Percentiles rank a stretch among this genome's conserved stretches.
phyloP scores from a whole-genome alignment of 768 basidiomycete species.

The Termitomyces sp. region DNA sequence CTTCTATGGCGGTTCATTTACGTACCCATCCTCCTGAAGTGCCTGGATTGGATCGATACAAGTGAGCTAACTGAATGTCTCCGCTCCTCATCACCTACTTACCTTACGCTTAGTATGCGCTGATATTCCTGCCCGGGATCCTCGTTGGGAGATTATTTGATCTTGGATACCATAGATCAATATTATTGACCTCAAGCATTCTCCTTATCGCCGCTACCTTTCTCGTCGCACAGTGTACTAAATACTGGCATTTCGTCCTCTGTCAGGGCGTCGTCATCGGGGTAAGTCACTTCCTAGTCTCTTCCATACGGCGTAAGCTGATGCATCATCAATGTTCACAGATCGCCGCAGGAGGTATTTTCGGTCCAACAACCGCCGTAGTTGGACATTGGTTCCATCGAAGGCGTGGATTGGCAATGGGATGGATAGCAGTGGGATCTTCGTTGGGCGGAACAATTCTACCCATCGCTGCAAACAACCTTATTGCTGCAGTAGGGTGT shows the following conservation, averaged over 20 bases:
- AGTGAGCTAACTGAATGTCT: neutral
- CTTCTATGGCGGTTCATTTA: neutral
- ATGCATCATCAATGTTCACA: conserved; percentile 13
- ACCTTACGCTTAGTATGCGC: conserved; percentile 42
- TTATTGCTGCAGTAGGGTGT: conserved; percentile 44
- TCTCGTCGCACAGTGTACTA: conserved; percentile 62
- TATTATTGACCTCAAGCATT: conserved; percentile 41
- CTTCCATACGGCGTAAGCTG: conserved; percentile 25
- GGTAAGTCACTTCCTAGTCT: conserved; percentile 27
- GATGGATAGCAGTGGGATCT: conserved; percentile 57
- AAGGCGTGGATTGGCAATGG: conserved; percentile 45
- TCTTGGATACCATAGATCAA: conserved; percentile 55
- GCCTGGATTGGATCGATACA: conserved; percentile 10
- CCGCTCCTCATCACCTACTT: neutral
- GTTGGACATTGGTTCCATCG: conserved; percentile 73
- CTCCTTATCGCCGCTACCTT: conserved; percentile 52
- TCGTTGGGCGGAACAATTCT: conserved; percentile 65
- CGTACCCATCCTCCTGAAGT: neutral
- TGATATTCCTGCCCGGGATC: conserved; percentile 58
- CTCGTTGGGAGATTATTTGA: conserved; percentile 65
- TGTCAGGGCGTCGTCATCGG: conserved; percentile 69
- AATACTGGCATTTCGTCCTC: conserved; percentile 75
- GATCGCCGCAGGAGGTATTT: conserved; percentile 52
- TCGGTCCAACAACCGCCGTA: conserved; percentile 53
- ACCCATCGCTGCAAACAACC: conserved; percentile 53